These are phyloP conservation scores for Chaetoceros muelleri DNA, from an alignment of 108 stramenopile genomes.

Conservation along the genomic window DNA sequence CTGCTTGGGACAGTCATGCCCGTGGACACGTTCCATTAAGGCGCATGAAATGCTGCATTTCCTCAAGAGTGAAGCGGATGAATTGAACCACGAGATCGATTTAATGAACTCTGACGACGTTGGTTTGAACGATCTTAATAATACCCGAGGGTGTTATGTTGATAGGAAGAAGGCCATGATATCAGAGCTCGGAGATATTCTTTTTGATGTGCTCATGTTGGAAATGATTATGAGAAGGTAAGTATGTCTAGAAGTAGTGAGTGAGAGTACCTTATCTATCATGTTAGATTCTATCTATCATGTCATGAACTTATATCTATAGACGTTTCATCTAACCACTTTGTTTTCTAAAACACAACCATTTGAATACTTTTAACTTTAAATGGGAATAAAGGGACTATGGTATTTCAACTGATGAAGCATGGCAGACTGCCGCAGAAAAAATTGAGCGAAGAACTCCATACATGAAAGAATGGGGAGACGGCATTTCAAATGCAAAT, in stretches of 20 bases:
- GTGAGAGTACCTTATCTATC: too few relatives aligned
- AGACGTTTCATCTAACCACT: too few relatives aligned
- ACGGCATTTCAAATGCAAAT: constrained; percentile 3
- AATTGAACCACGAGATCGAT: constrained; percentile 1
- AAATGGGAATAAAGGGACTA: background rate
- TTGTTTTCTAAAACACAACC: too few relatives aligned
- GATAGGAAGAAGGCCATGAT: constrained; percentile 2
- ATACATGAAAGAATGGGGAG: constrained; percentile 12
- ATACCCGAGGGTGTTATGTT: too few relatives aligned
- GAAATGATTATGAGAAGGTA: constrained; percentile 6
- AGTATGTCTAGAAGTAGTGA: background rate
- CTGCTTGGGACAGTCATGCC: background rate
- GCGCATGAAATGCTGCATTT: background rate
- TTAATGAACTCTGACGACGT: background rate
- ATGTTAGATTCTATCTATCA: too few relatives aligned
- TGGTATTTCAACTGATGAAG: background rate
- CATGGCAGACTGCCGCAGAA: constrained; percentile 3
- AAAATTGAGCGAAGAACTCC: constrained; percentile 8
- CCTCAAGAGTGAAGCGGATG: background rate
- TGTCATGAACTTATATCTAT: too few relatives aligned
- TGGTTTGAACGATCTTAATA: background rate
- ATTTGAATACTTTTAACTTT: background rate
- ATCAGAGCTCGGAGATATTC: constrained; percentile 6
- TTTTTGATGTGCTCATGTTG: constrained; percentile 10
- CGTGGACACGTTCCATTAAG: constrained; percentile 4